Percentiles rank a stretch among this genome's conserved stretches.
Conservation (phyloP, 2,329 filamentous ascomycete species). For the Ophiostoma montium region DNA sequence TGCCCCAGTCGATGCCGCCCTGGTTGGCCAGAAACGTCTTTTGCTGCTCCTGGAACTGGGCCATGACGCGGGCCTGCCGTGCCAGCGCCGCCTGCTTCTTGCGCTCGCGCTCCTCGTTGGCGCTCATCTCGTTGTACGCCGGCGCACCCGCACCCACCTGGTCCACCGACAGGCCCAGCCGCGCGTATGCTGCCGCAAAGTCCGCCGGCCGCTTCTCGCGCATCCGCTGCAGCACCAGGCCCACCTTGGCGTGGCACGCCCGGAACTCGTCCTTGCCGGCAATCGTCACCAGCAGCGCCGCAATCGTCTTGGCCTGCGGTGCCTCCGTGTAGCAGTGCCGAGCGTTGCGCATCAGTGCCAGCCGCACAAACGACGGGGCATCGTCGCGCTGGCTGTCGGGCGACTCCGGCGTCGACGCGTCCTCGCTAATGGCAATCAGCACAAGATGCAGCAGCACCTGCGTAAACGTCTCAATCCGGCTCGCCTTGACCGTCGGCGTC, state of each 20-base stretch:
- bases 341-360: conserved; percentile 51
- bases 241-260: conserved; percentile 71
- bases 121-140: conserved; percentile 44
- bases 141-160: conserved; percentile 71
- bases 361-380: conserved; percentile 55
- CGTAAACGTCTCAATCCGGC: conserved; percentile 78
- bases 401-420: conserved; percentile 31
- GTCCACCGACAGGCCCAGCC: conserved; percentile 55
- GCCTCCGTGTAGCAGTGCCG: not conserved
- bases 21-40: conserved; percentile 88
- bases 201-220: conserved; percentile 64
- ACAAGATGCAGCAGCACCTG: conserved; percentile 83
- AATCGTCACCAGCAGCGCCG: conserved; percentile 47
- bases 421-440: conserved; percentile 75
- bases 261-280: conserved; percentile 61
- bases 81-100: conserved; percentile 87
- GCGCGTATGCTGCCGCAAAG: conserved; percentile 54
- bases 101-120: conserved; percentile 58
- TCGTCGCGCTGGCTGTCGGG: not conserved
- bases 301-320: conserved; percentile 40
- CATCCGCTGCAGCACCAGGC: conserved; percentile 69
- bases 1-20: conserved; percentile 76
- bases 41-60: conserved; percentile 94
- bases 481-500: conserved; percentile 63
- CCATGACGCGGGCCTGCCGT: conserved; percentile 88